Conservation (phyloP, 176 grass and related monocot genomes). For the Luzula sylvatica region DNA sequence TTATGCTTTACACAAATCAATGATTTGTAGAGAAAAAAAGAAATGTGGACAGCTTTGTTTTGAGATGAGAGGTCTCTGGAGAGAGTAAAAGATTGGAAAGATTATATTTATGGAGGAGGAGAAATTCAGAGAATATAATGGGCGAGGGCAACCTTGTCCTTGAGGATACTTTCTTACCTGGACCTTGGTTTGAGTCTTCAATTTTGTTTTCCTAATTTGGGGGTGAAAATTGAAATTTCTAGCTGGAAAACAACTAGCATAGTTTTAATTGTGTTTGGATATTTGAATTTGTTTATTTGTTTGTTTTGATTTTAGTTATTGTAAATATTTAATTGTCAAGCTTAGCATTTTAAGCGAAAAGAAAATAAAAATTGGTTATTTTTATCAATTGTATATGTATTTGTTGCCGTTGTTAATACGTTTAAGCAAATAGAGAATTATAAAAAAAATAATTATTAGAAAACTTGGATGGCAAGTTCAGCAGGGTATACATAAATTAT, state of each 20-base stretch:
- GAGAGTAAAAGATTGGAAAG: not conserved
- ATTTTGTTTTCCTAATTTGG: too few species aligned
- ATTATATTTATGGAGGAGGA: not conserved
- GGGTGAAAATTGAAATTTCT: too few species aligned
- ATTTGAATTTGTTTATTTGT: not conserved
- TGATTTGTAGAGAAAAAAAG: not conserved
- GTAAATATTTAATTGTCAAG: not conserved
- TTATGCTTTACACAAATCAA: not conserved
- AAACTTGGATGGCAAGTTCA: too few species aligned
- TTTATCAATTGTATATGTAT: too few species aligned
- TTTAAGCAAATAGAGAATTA: too few species aligned
- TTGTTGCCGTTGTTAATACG: too few species aligned
- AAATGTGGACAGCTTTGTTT: too few species aligned
- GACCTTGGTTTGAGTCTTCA: constrained; percentile 13
- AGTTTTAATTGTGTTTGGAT: not conserved
- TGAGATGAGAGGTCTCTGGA: not conserved
- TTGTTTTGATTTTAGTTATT: not conserved
- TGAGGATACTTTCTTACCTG: not conserved
- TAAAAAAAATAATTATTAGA: too few species aligned
- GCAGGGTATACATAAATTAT: too few species aligned
- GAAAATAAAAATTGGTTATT: too few species aligned
- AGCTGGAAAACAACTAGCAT: not conserved
- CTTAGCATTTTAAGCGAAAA: too few species aligned
- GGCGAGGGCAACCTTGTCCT: constrained; percentile 5
- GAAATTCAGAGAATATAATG: not conserved